Percentiles rank a stretch among this genome's conserved stretches.
Conservation (phyloP, 768 basidiomycete genomes). For the Termitomyces sp. region DNA sequence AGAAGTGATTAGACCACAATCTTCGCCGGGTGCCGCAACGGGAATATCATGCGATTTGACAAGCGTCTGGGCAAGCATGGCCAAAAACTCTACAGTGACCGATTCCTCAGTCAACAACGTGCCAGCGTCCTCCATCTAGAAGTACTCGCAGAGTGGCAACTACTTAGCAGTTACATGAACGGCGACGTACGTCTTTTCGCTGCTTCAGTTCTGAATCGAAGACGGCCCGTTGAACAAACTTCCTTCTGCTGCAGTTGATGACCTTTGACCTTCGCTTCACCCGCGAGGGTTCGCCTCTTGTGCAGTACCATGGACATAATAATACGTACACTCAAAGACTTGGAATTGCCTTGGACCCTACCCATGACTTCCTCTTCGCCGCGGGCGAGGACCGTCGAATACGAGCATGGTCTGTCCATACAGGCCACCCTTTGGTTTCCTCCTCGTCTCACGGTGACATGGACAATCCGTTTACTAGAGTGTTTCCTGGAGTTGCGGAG, state of each 20-base stretch:
- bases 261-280: slow-evolving; percentile 62
- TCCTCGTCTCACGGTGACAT: not conserved
- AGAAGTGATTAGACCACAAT: slow-evolving; percentile 37
- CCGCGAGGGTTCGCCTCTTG: slow-evolving; percentile 36
- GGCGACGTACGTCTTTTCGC: slow-evolving; percentile 45
- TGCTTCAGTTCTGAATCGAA: not conserved
- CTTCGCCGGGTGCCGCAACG: slow-evolving; percentile 60
- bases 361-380: slow-evolving; percentile 58
- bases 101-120: slow-evolving; percentile 25
- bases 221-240: not conserved
- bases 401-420: slow-evolving; percentile 65
- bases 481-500: slow-evolving; percentile 35
- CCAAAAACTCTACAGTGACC: slow-evolving; percentile 36
- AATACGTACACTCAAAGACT: slow-evolving; percentile 49
- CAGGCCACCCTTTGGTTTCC: slow-evolving; percentile 40
- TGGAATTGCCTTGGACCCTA: slow-evolving; percentile 56
- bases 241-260: slow-evolving; percentile 42
- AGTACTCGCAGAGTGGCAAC: slow-evolving; percentile 43
- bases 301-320: slow-evolving; percentile 51
- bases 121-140: slow-evolving; percentile 55
- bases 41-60: slow-evolving; percentile 56
- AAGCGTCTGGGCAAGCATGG: slow-evolving; percentile 38
- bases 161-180: slow-evolving; percentile 56
- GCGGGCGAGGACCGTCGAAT: slow-evolving; percentile 65
- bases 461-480: slow-evolving; percentile 27